Evolutionary conservation across 2,329 filamentous ascomycete species (phyloP).

Genomic region (Alternaria sp.): DNA sequence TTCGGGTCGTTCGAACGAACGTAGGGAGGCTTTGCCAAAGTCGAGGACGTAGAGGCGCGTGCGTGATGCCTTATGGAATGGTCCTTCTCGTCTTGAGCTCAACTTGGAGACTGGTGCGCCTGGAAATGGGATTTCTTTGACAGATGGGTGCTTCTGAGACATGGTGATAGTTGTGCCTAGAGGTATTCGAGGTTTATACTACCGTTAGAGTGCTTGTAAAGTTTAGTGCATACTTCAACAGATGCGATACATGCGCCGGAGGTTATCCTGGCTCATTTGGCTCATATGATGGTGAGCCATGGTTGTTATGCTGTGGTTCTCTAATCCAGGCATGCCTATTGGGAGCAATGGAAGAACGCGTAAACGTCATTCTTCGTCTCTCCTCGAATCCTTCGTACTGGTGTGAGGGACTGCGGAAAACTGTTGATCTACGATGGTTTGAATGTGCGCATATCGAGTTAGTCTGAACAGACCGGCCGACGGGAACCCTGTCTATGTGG

Average conservation of each 20-base stretch:
- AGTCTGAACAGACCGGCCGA: not conserved
- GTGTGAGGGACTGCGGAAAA: not conserved
- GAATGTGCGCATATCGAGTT: not conserved
- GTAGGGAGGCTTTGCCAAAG: too few relatives aligned
- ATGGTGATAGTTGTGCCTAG: not conserved
- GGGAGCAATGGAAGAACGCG: not conserved
- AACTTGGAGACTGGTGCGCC: too few relatives aligned
- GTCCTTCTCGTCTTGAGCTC: too few relatives aligned
- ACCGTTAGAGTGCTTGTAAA: not conserved
- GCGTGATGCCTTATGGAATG: too few relatives aligned
- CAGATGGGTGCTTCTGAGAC: not conserved
- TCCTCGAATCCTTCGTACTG: too few relatives aligned
- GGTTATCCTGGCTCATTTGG: not conserved
- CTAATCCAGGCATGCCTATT: not conserved
- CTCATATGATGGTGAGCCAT: not conserved
- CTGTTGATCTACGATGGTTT: too few relatives aligned
- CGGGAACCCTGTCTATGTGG: not conserved
- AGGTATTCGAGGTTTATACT: not conserved
- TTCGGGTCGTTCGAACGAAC: too few relatives aligned
- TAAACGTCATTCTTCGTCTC: not conserved
- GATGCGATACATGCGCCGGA: not conserved
- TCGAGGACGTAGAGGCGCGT: too few relatives aligned
- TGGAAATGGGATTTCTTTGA: too few relatives aligned
- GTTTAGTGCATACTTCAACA: fast-evolving
- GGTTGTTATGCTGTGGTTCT: not conserved